Percentiles rank a stretch among this genome's conserved stretches.
Conservation (phyloP, 345 rosid species). For the Gossypium australe region DNA sequence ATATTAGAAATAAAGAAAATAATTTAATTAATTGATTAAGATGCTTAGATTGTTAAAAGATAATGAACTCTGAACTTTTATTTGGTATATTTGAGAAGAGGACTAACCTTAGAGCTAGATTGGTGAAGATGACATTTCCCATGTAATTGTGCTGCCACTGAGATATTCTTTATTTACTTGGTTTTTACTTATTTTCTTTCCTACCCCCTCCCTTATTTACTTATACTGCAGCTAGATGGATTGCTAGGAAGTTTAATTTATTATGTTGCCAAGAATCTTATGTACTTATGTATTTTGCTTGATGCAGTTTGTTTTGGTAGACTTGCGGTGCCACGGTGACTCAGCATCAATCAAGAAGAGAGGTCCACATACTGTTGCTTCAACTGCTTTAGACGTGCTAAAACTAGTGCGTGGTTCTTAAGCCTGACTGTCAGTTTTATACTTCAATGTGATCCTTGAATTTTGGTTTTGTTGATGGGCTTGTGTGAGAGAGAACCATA, state of each 20-base stretch:
- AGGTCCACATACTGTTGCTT: constrained; percentile 70
- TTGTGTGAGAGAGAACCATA: background rate
- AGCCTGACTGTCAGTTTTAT: background rate
- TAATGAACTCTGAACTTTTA: background rate
- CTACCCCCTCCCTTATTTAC: background rate
- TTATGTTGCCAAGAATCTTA: background rate
- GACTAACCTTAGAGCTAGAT: background rate
- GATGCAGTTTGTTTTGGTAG: constrained; percentile 79
- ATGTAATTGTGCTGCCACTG: background rate
- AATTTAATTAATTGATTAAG: background rate
- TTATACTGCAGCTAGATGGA: background rate
- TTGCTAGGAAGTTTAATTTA: background rate
- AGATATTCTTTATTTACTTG: background rate
- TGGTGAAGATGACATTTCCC: background rate
- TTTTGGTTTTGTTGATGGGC: background rate
- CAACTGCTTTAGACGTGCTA: constrained; percentile 83
- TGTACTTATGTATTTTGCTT: background rate
- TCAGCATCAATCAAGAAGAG: constrained; percentile 68
- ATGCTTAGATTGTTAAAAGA: background rate
- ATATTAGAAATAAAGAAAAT: background rate
- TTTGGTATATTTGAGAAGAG: background rate
- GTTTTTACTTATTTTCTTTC: background rate
- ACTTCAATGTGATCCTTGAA: background rate
- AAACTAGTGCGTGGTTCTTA: constrained; percentile 54
- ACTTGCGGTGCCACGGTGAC: constrained; percentile 95